Base-by-base conservation (phyloP, 768 basidiomycete genomes). In the Gymnopilus junonius region DNA sequence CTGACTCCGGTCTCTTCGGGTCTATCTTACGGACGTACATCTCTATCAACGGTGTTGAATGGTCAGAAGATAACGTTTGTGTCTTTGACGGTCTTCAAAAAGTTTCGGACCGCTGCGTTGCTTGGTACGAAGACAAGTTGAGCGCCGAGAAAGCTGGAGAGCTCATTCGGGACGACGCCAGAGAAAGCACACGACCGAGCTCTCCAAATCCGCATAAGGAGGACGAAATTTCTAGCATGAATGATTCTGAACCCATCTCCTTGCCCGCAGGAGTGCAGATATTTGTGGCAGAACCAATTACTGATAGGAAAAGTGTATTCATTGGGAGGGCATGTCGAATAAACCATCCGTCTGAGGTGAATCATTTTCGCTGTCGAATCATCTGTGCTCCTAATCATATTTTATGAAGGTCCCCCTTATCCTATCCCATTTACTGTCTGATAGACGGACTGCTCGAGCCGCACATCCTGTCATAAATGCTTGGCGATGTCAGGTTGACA, bases 81-180 rank as follows among this genome's bases (percentile, higher is more conserved):
- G 90, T 95, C 12, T 96, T 95, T 70, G 94, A 96, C 65, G 94
- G 94, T 11, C 74, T 95, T 27, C 92, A 94, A 74, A 87, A 80
- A 68, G 85, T 92, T 10, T 74, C 90, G 31, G 92, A 94, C 50
- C 78, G 80, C 15, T 90, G 88, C 64, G 77, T 81, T 23, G 69
- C 71, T 39, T 95, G 94, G 94, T 91, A 93, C 66, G 82, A 83
- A 63, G 85, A 88, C n/a, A 86, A 81, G 17, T 76, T 90, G 25
- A 86, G 78, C 67, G 77, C 74, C 25, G 86, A 86, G 55, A 85
- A 80, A 40, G 83, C 79, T 1, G 85, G 81, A 1, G 85, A 86
- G 59, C 72, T 89, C 17, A 61, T 84, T 27, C 78, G 89, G 51
- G 89, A 84, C 55, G 88, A 91, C 56, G 73, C 67, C 12, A 76